Conservation (phyloP, 164 flowering plant species). For the Umbilicus rupestris region DNA sequence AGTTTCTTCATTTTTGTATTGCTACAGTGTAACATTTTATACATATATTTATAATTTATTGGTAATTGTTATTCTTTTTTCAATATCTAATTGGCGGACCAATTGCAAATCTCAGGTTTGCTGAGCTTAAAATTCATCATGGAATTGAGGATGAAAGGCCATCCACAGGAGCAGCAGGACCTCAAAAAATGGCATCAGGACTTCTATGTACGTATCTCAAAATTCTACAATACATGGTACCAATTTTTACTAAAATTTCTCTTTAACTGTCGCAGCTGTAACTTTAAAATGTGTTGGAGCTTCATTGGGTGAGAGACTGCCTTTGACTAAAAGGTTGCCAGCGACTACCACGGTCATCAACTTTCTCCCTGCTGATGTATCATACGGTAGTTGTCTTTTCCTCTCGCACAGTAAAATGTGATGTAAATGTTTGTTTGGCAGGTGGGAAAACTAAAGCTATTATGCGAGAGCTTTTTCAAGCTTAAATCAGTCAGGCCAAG, state of each 20-base stretch:
- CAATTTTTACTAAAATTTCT: neutral
- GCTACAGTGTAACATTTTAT: neutral
- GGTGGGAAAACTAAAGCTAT: slow-evolving; percentile 84
- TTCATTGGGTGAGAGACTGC: slow-evolving; percentile 71
- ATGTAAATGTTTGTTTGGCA: slow-evolving; percentile 11
- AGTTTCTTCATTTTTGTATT: neutral
- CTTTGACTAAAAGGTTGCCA: slow-evolving; percentile 69
- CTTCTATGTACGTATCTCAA: slow-evolving; percentile 53
- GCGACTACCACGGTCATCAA: slow-evolving; percentile 60
- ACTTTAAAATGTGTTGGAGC: slow-evolving; percentile 84
- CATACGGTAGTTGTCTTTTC: neutral
- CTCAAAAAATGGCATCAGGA: slow-evolving; percentile 82
- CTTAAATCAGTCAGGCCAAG: slow-evolving; percentile 49
- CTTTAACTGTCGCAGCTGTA: slow-evolving; percentile 38
- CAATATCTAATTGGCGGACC: neutral
- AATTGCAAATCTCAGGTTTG: slow-evolving; percentile 34
- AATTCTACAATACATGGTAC: neutral
- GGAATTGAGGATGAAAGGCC: slow-evolving; percentile 83
- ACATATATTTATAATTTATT: no score
- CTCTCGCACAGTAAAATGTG: neutral
- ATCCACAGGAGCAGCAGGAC: slow-evolving; percentile 40
- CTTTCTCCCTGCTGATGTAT: neutral
- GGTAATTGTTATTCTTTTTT: no score
- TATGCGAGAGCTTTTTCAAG: slow-evolving; percentile 87
- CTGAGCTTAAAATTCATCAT: slow-evolving; percentile 59